Conservation (phyloP, 805 yeast species). For the Yarrowia bubula region DNA sequence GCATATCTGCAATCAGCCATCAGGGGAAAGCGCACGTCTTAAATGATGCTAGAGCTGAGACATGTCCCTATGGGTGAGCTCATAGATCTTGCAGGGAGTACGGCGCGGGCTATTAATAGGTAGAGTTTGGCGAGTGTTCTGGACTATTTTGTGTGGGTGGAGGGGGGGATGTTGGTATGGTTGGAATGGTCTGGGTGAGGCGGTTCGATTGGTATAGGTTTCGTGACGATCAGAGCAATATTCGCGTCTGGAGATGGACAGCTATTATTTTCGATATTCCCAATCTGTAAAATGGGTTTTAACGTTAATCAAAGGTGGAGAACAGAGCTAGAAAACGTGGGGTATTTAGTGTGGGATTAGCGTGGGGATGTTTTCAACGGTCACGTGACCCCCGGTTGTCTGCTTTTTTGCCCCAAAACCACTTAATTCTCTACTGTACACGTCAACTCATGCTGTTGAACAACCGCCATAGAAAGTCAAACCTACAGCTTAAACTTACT, state of each 20-base stretch:
- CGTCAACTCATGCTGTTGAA: too few relatives aligned
- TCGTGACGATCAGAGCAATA: background rate
- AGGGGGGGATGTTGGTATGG: background rate
- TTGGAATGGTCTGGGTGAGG: background rate
- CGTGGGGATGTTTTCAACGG: too few relatives aligned
- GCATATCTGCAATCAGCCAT: background rate
- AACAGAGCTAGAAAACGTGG: too few relatives aligned
- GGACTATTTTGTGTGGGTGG: background rate
- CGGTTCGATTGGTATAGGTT: background rate
- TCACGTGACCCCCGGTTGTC: too few relatives aligned
- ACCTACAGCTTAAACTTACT: background rate
- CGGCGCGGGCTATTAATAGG: constrained; percentile 15
- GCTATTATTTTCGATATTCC: background rate
- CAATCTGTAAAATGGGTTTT: background rate
- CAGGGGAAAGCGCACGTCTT: constrained; percentile 2
- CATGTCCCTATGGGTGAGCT: constrained; percentile 12
- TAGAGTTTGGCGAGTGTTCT: background rate
- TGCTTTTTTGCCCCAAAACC: too few relatives aligned
- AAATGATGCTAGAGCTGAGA: constrained; percentile 20
- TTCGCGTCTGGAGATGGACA: too few relatives aligned
- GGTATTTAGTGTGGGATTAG: too few relatives aligned
- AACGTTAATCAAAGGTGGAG: constrained; percentile 1
- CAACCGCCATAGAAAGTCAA: background rate
- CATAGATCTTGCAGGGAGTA: constrained; percentile 6
- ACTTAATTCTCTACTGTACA: too few relatives aligned